Conservation (phyloP, 2,329 filamentous ascomycete genomes). For the Paraphaeosphaeria minitans region DNA sequence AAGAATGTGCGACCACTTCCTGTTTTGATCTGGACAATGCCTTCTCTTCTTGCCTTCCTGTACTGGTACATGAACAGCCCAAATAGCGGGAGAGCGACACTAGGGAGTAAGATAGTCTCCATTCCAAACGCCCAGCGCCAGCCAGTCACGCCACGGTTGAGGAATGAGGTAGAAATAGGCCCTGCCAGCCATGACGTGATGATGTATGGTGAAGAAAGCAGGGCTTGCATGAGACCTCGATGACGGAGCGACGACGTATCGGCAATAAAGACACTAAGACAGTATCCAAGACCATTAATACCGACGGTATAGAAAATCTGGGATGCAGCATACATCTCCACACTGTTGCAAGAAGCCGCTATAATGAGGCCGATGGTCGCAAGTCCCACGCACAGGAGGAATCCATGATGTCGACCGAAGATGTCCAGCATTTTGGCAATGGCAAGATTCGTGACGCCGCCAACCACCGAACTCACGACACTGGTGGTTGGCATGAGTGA, state of each 20-base stretch:
- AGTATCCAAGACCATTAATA: conserved; percentile 46
- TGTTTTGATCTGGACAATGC: conserved; percentile 49
- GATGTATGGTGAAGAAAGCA: conserved; percentile 23
- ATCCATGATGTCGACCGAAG: conserved; percentile 45
- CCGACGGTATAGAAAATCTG: conserved; percentile 64
- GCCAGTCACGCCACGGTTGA: conserved; percentile 48
- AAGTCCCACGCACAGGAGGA: conserved; percentile 30
- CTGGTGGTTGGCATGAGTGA: conserved; percentile 38
- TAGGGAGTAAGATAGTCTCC: conserved; percentile 67
- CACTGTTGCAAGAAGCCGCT: conserved; percentile 66
- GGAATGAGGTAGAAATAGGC: conserved; percentile 38
- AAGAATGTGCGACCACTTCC: conserved; percentile 53
- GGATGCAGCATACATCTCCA: conserved; percentile 65
- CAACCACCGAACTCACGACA: conserved; percentile 42
- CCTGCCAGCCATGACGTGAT: conserved; percentile 28
- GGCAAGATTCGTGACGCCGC: conserved; percentile 42
- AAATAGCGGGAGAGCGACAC: conserved; percentile 64
- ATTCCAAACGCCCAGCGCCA: conserved; percentile 72
- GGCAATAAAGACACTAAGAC: conserved; percentile 67
- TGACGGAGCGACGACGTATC: conserved; percentile 70
- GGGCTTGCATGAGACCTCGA: conserved; percentile 65
- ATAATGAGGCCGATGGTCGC: conserved; percentile 57
- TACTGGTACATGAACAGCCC: conserved; percentile 61
- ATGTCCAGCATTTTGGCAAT: conserved; percentile 47
- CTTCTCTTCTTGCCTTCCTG: conserved; percentile 61